Conservation (phyloP, 768 basidiomycete species). For the Tephrocybe sp. region DNA sequence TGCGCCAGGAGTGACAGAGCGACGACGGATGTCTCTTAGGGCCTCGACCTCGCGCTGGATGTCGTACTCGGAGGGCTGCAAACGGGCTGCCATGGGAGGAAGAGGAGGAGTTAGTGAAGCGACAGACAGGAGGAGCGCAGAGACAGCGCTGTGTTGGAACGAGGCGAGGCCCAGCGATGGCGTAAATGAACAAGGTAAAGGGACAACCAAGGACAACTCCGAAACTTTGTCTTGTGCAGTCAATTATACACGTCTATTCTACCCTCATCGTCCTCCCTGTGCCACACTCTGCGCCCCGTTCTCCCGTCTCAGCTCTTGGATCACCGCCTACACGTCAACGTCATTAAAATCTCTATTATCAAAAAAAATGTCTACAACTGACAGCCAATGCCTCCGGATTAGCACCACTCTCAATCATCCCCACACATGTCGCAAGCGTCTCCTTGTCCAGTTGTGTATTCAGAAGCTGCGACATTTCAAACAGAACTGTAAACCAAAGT, state of each 20-base stretch:
- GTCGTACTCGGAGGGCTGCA: conserved; percentile 82
- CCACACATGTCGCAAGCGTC: conserved; percentile 87
- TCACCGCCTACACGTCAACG: conserved; percentile 57
- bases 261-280: neutral
- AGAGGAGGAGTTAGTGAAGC: conserved; percentile 2
- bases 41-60: conserved; percentile 87
- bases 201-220: conserved; percentile 15
- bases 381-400: conserved; percentile 93
- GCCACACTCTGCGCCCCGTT: conserved; percentile 35
- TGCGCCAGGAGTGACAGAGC: conserved; percentile 81
- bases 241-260: neutral
- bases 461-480: conserved; percentile 84
- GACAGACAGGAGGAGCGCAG: too few relatives aligned
- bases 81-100: conserved; percentile 36
- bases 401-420: conserved; percentile 89
- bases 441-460: conserved; percentile 88
- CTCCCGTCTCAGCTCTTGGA: conserved; percentile 81
- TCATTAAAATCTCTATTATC: conserved; percentile 1
- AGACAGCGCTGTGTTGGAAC: neutral
- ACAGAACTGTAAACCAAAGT: conserved; percentile 52
- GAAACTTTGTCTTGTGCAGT: conserved; percentile 18
- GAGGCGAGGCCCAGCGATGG: neutral
- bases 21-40: conserved; percentile 76
- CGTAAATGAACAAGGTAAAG: neutral
- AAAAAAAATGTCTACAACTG: conserved; percentile 17